phyloP scores from a whole-genome alignment of 805 yeast species.

The Candida sithepensis region DNA sequence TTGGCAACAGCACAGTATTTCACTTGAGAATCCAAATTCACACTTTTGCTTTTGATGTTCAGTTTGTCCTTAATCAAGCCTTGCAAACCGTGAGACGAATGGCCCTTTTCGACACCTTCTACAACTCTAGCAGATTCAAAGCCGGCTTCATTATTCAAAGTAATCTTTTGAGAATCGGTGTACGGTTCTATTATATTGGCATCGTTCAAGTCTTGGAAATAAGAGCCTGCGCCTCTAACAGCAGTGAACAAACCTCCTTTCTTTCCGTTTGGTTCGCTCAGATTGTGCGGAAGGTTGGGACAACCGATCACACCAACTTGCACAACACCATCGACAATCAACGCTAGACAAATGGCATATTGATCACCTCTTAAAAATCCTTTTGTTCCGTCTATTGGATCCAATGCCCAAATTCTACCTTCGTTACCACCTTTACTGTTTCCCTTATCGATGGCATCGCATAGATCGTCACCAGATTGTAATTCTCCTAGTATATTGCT shows the following conservation, averaged over 20 bases:
- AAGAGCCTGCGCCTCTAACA: slow-evolving; percentile 64
- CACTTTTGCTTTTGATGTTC: slow-evolving; percentile 52
- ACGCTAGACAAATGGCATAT: slow-evolving; percentile 91
- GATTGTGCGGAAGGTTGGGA: slow-evolving; percentile 73
- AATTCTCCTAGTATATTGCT: slow-evolving; percentile 39
- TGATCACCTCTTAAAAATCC: slow-evolving; percentile 96
- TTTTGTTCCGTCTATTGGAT: slow-evolving; percentile 97
- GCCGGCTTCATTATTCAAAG: slow-evolving; percentile 46
- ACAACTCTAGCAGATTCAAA: slow-evolving; percentile 60
- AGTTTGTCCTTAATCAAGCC: slow-evolving; percentile 62
- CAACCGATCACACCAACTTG: slow-evolving; percentile 94
- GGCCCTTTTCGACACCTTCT: slow-evolving; percentile 95
- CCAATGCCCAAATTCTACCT: slow-evolving; percentile 95
- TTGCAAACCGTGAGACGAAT: slow-evolving; percentile 88
- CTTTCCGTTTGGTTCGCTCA: slow-evolving; percentile 34
- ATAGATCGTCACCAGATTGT: slow-evolving; percentile 44
- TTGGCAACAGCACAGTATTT: slow-evolving; percentile 88
- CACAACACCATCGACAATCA: slow-evolving; percentile 81
- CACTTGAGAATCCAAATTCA: slow-evolving; percentile 92
- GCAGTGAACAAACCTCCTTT: slow-evolving; percentile 79
- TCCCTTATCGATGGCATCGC: slow-evolving; percentile 73
- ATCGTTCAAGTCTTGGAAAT: slow-evolving; percentile 39
- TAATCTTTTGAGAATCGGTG: slow-evolving; percentile 34
- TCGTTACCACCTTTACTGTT: slow-evolving; percentile 69
- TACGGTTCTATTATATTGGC: slow-evolving; percentile 37